Base-by-base conservation (phyloP, 768 basidiomycete species). In the Lentinula guzmanii region DNA sequence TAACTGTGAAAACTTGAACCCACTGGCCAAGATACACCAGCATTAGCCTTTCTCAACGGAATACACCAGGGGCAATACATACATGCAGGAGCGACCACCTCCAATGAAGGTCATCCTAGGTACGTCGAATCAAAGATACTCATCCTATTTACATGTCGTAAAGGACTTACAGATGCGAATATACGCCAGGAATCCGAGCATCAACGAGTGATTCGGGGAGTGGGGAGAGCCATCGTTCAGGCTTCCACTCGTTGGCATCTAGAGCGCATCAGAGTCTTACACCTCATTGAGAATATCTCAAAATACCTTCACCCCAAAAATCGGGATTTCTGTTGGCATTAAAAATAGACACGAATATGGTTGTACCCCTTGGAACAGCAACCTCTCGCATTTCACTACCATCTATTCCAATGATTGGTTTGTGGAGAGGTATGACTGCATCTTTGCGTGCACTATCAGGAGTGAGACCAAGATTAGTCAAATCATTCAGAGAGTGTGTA, bases 231-330 rank as follows among this genome's bases (percentile, higher is more conserved):
- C 80, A 81, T 15, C 79, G 69, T 58, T 80, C 78, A 1, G 79
- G 80, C 59, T 76, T 79, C 75, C 77, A 81, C 61, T 80, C 76
- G 24, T 66, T 48, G 0, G 77, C 75, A 63, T 82, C 79, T 10
- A 24, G 5, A 33, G 21, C 16, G 4, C 5, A 16, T 42, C 10
- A 56, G 9, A 2, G 18, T 4, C 4, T 34, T n/a, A 13, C n/a
- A 21, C 18, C 18, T 8, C 4, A 28, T 2, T 28, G 7, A 16
- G 18, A 4, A 6, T 11, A 56, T 42, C 18, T 42, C 16, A 2
- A 39, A n/a, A n/a, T 56, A 56, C 67, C 64, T 42, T 41, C 9
- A 1, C 80, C 79, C 79, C 78, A 81, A 5, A 79, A 56, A 1
- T 67, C 68, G 37, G 70, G 70, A 61, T 74, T 72, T 9, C 65